Evolutionary conservation across 768 basidiomycete genomes (phyloP).

Genomic region (Nidularia pulvinata): DNA sequence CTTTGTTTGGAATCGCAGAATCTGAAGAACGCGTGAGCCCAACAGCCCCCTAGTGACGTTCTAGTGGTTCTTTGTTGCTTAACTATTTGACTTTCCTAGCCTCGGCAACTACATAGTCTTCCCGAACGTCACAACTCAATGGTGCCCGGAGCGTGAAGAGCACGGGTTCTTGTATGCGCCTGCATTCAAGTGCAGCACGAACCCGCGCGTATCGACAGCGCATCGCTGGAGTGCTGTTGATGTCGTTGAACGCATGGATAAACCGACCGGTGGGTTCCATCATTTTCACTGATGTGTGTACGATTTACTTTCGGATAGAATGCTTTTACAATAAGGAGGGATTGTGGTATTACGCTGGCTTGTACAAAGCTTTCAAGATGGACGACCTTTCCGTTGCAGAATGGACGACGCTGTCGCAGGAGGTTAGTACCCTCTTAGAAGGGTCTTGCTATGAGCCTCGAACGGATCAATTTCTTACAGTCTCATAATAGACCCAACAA

Average conservation of each 20-base stretch:
- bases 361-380: constrained; percentile 66
- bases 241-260: constrained; percentile 54
- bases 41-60: too few relatives aligned
- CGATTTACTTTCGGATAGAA: constrained; percentile 35
- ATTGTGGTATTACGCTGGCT: constrained; percentile 85
- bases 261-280: constrained; percentile 54
- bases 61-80: too few relatives aligned
- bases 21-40: too few relatives aligned
- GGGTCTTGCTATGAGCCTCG: too few relatives aligned
- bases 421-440: constrained; percentile 44
- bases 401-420: constrained; percentile 64
- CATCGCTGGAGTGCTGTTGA: constrained; percentile 76
- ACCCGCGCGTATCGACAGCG: constrained; percentile 73
- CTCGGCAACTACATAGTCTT: constrained; percentile 68
- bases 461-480: constrained; percentile 1
- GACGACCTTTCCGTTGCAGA: constrained; percentile 67
- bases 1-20: too few relatives aligned
- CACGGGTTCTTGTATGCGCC: constrained; percentile 80
- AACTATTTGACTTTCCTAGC: too few relatives aligned
- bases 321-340: constrained; percentile 84
- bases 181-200: constrained; percentile 76
- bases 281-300: background rate
- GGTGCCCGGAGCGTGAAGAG: constrained; percentile 84
- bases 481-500: constrained; percentile 60
- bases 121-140: constrained; percentile 65